Percentiles rank a stretch among this genome's conserved stretches.
These are phyloP conservation scores for Hymenoscyphus albidus DNA, from an alignment of 2,329 filamentous ascomycete species.

Conservation along the genomic window DNA sequence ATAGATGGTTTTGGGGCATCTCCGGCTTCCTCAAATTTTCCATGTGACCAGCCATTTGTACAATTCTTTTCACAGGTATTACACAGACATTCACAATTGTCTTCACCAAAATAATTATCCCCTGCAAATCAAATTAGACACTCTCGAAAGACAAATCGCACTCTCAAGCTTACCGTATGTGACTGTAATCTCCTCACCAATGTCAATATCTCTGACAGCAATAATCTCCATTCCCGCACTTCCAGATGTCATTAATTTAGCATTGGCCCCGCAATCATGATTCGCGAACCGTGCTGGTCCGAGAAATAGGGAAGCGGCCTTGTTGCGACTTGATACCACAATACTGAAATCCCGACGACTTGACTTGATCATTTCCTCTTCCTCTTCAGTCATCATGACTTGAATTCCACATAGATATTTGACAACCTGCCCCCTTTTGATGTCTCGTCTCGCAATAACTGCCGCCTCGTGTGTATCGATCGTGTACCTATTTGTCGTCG, in stretches of 20 bases:
- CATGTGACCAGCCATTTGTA: slow-evolving; percentile 76
- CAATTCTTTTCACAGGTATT: slow-evolving; percentile 73
- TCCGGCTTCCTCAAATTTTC: slow-evolving; percentile 40
- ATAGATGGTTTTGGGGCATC: slow-evolving; percentile 30
- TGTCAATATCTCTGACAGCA: slow-evolving; percentile 73
- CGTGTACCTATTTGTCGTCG: slow-evolving; percentile 90
- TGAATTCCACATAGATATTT: slow-evolving; percentile 90
- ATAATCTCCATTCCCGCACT: slow-evolving; percentile 88
- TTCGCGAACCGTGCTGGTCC: slow-evolving; percentile 95
- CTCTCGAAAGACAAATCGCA: background rate
- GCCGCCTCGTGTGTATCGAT: slow-evolving; percentile 86
- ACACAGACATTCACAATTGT: slow-evolving; percentile 94
- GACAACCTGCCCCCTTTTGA: slow-evolving; percentile 78
- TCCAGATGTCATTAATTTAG: slow-evolving; percentile 77
- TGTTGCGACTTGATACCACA: slow-evolving; percentile 88
- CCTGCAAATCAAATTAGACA: slow-evolving; percentile 37
- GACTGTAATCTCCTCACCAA: slow-evolving; percentile 94
- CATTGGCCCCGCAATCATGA: slow-evolving; percentile 93
- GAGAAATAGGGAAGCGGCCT: slow-evolving; percentile 86
- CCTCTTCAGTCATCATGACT: slow-evolving; percentile 86
- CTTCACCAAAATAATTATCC: slow-evolving; percentile 90
- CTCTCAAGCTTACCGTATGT: slow-evolving; percentile 58
- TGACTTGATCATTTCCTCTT: slow-evolving; percentile 76
- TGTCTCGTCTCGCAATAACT: slow-evolving; percentile 73
- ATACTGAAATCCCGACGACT: slow-evolving; percentile 95